These are phyloP conservation scores for Phaeosphaeriaceae sp. DNA, from an alignment of 2,329 filamentous ascomycete genomes.

Conservation along the genomic window DNA sequence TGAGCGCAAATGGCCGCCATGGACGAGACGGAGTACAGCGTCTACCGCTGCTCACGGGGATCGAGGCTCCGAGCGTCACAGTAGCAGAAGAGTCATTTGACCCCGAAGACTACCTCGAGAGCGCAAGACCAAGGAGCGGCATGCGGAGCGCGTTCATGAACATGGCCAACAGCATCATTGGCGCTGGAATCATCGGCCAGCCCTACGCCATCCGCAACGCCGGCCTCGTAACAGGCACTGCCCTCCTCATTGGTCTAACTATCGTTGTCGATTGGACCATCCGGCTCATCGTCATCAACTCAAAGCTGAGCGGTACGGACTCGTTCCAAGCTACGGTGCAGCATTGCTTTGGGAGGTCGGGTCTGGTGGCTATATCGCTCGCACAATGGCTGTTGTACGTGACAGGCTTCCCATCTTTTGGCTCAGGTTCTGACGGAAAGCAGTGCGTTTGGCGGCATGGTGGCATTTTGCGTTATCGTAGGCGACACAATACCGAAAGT, in stretches of 20 bases:
- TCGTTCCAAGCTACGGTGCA: constrained; percentile 97
- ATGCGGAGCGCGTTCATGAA: constrained; percentile 96
- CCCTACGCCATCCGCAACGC: constrained; percentile 96
- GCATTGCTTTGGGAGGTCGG: constrained; percentile 88
- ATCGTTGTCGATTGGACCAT: constrained; percentile 97
- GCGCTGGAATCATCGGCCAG: constrained; percentile 76
- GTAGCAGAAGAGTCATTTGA: constrained; percentile 66
- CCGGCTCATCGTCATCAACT: constrained; percentile 94
- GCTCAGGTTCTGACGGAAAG: constrained; percentile 24
- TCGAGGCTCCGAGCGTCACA: constrained; percentile 81
- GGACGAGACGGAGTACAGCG: constrained; percentile 57
- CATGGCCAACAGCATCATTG: constrained; percentile 99
- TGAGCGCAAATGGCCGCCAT: constrained; percentile 50
- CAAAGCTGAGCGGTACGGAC: constrained; percentile 90
- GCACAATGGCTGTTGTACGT: constrained; percentile 91
- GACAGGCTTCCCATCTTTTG: neutral
- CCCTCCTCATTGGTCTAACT: constrained; percentile 81
- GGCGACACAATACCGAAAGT: constrained; percentile 97
- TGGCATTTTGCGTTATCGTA: constrained; percentile 96
- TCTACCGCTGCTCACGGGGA: constrained; percentile 77
- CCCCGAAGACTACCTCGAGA: constrained; percentile 65
- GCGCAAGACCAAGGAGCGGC: constrained; percentile 79
- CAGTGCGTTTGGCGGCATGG: constrained; percentile 94
- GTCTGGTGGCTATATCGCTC: constrained; percentile 85
- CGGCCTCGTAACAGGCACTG: constrained; percentile 79